Percentiles rank a stretch among this genome's conserved stretches.
Conservation (phyloP, 2,329 filamentous ascomycete genomes). For the Aspergillus awamori region DNA sequence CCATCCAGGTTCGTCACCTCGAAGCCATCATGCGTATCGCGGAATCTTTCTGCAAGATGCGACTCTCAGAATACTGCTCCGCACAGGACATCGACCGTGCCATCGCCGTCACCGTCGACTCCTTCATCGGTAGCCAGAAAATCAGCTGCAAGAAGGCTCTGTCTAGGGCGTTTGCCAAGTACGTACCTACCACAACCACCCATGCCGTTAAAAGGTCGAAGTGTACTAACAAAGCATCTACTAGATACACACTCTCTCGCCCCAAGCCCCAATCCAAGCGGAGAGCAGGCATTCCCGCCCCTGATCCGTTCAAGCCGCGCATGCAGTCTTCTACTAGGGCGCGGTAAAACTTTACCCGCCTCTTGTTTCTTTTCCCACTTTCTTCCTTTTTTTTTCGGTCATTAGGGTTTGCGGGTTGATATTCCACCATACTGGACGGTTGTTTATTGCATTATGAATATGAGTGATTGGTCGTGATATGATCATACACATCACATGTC, state of each 20-base stretch:
- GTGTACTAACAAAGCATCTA: conserved; percentile 8
- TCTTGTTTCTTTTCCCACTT: background rate
- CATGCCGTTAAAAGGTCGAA: too few relatives aligned
- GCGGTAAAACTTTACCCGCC: background rate
- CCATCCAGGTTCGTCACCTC: conserved; percentile 80
- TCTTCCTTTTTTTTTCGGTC: background rate
- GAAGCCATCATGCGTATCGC: conserved; percentile 97
- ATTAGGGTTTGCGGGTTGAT: background rate
- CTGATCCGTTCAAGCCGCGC: conserved; percentile 30
- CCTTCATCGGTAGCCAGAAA: conserved; percentile 95
- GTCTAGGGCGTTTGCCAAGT: conserved; percentile 93
- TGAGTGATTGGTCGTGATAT: background rate
- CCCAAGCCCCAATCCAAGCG: conserved; percentile 46
- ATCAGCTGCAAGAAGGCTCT: conserved; percentile 97
- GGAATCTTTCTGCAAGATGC: conserved; percentile 96
- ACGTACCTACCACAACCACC: conserved; percentile 58
- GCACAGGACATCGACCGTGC: conserved; percentile 91
- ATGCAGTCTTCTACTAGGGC: conserved; percentile 7
- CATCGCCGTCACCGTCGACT: conserved; percentile 94
- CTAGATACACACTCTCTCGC: conserved; percentile 43
- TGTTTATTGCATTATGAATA: background rate
- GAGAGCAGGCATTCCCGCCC: conserved; percentile 39
- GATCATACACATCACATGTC: background rate
- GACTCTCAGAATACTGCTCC: conserved; percentile 92
- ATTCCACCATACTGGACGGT: background rate